Base-by-base conservation (phyloP, 2,329 filamentous ascomycete species). In the Ceratocystis albifundus region DNA sequence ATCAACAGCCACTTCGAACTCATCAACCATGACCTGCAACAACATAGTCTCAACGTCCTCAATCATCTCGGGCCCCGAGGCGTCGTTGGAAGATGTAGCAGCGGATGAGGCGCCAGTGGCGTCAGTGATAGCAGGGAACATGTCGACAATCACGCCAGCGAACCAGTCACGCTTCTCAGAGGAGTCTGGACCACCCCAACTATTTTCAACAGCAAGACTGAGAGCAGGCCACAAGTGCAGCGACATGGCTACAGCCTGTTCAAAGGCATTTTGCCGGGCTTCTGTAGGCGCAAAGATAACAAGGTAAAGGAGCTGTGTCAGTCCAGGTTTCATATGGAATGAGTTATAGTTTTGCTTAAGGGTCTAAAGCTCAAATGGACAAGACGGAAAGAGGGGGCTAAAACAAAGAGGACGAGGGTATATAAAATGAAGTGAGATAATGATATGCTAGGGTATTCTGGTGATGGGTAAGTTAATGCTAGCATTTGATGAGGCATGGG, bases 111-210 rank as follows among this genome's bases (percentile, higher is more conserved):
- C 20, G 48, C 46, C 12, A 17, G 73, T 70, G 65, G 71, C 69
- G 68, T 77, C 75, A 66, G 77, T 77, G 70, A 96, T 84, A 70
- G 91, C 82, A 25, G 80, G 79, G 71, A 96, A 88, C 69, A 96
- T 84, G 30, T 96, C 90, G 68, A 87, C 88, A 65, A 97, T 81
- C 55, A 88, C 89, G 69, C 91, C 92, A 64, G 89, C 93, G 72
- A 99, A 89, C 93, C 92, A 97, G 80, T 96, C 93, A 72, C 93
- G 88, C 79, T 97, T 97, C 76, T 95, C 90, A 68, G 81, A 76
- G 25, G 86, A 88, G 73, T 90, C 86, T 50, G 89, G 85, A 1
- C 93, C 94, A 72, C 93, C 94, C 88, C 92, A 96, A 77, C 85
- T 81, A 75, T 90, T 90, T 74, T 89, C 84, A 57, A 96, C 89